These are phyloP conservation scores for Aulographum hederae DNA, from an alignment of 2,329 filamentous ascomycete genomes.

Conservation along the genomic window DNA sequence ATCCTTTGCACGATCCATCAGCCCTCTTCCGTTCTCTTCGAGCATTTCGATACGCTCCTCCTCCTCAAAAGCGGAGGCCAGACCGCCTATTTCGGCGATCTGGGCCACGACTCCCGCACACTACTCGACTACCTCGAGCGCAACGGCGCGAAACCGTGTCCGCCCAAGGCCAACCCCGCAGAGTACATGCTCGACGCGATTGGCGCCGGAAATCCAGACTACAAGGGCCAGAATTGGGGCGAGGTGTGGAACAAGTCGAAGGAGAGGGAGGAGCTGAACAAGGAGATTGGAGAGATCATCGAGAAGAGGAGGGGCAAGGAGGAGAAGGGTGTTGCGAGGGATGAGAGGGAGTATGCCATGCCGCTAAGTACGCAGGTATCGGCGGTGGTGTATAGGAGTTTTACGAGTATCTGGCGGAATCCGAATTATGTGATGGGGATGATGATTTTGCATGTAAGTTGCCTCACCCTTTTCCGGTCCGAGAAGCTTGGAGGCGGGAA, in stretches of 20 bases:
- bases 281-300: constrained; percentile 23
- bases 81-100: constrained; percentile 48
- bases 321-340: constrained; percentile 14
- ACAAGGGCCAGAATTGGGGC: constrained; percentile 26
- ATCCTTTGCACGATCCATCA: constrained; percentile 55
- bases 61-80: constrained; percentile 46
- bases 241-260: constrained; percentile 24
- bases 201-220: constrained; percentile 22
- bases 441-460: constrained; percentile 35
- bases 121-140: constrained; percentile 30
- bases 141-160: constrained; percentile 35
- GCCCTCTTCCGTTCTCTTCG: constrained; percentile 47
- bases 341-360: constrained; percentile 26
- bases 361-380: constrained; percentile 21
- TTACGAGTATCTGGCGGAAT: constrained; percentile 45
- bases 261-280: constrained; percentile 17
- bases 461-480: no score
- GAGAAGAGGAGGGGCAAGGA: constrained; percentile 13
- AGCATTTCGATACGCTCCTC: constrained; percentile 47
- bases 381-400: constrained; percentile 28
- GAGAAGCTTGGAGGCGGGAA: no score
- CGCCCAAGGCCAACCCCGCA: constrained; percentile 33
- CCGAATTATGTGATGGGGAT: constrained; percentile 49
- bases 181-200: constrained; percentile 31
- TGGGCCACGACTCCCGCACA: constrained; percentile 22